phyloP scores from a whole-genome alignment of 805 yeast genomes.

The Hanseniaspora meyeri region DNA sequence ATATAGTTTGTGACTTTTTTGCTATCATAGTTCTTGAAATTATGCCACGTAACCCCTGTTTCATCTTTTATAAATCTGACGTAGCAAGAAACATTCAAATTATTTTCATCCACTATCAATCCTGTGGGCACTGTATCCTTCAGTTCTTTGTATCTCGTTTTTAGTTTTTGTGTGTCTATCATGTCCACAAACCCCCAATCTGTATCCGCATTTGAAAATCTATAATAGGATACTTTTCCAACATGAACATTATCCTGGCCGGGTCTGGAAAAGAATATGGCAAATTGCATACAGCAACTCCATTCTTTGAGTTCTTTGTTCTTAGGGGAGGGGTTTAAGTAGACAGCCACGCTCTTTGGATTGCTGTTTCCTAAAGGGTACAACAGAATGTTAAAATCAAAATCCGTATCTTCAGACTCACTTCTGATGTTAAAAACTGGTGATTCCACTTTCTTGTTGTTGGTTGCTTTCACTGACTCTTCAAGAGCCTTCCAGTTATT shows the following conservation, averaged over 20 bases:
- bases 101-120: slow-evolving; percentile 38
- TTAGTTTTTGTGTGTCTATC: slow-evolving; percentile 43
- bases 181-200: slow-evolving; percentile 96
- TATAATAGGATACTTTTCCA: slow-evolving; percentile 55
- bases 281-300: slow-evolving; percentile 88
- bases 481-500: slow-evolving; percentile 36
- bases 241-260: slow-evolving; percentile 40
- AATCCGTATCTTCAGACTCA: slow-evolving; percentile 37
- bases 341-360: slow-evolving; percentile 51
- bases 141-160: slow-evolving; percentile 21
- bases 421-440: slow-evolving; percentile 28
- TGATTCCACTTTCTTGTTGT: slow-evolving; percentile 8
- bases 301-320: slow-evolving; percentile 38
- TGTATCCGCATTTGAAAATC: slow-evolving; percentile 61
- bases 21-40: slow-evolving; percentile 72
- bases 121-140: slow-evolving; percentile 31
- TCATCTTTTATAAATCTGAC: slow-evolving; percentile 72
- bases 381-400: slow-evolving; percentile 55
- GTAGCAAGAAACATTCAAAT: slow-evolving; percentile 59
- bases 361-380: slow-evolving; percentile 63
- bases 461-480: slow-evolving; percentile 20
- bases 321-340: slow-evolving; percentile 55
- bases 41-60: slow-evolving; percentile 91
- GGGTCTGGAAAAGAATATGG: slow-evolving; percentile 75
- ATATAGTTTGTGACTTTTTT: slow-evolving; percentile 79